Conservation (phyloP, 176 grass and related monocot genomes). For the Juncus effusus region DNA sequence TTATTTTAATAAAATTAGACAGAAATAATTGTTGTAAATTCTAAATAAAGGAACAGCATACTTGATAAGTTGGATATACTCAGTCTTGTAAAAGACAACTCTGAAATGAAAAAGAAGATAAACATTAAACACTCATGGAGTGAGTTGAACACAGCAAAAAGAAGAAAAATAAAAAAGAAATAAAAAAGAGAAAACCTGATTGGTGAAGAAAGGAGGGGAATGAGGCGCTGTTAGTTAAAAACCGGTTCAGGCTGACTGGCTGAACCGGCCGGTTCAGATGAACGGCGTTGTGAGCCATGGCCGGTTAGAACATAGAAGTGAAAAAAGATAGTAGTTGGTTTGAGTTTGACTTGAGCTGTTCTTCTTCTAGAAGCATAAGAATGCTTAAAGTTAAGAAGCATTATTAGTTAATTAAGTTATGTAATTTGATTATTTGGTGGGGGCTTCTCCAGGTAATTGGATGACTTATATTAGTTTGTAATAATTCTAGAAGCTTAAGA, state of each 20-base stretch:
- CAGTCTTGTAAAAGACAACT: constrained; percentile 12
- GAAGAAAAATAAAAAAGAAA: neutral
- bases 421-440: too few relatives aligned
- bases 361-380: neutral
- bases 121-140: constrained; percentile 1
- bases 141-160: neutral
- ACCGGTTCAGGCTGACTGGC: neutral
- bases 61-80: constrained; percentile 3
- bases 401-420: neutral
- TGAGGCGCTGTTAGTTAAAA: neutral
- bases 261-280: constrained; percentile 21
- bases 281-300: constrained; percentile 25
- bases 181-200: constrained; percentile 8
- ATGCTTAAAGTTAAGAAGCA: neutral
- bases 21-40: neutral
- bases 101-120: neutral
- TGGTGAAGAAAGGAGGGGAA: constrained; percentile 2
- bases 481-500: too few relatives aligned
- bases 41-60: neutral
- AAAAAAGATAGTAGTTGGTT: neutral
- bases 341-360: neutral
- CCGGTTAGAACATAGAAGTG: neutral
- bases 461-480: too few relatives aligned
- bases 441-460: too few relatives aligned
- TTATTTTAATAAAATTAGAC: neutral